These are phyloP conservation scores for Tylopilus subfusipes DNA, from an alignment of 768 basidiomycete genomes.

Conservation along the genomic window DNA sequence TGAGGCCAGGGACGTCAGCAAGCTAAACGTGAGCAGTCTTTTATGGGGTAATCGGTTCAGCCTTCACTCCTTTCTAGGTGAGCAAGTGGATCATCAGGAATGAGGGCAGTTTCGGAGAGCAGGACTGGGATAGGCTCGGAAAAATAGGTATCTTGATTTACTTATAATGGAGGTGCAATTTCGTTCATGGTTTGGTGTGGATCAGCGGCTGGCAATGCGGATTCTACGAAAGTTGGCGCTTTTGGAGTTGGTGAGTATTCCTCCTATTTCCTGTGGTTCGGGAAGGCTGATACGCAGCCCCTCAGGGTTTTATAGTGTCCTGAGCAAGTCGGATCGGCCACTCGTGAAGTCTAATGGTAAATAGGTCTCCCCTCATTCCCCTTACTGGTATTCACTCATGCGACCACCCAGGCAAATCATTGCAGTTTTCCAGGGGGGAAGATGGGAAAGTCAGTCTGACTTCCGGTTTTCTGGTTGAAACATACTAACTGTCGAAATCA, in stretches of 20 bases:
- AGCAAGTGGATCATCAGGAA: constrained; percentile 15
- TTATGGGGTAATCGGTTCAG: not conserved
- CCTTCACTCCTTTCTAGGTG: constrained; percentile 1
- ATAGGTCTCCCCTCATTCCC: not conserved
- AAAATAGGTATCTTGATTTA: constrained; percentile 8
- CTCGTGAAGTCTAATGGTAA: constrained; percentile 10
- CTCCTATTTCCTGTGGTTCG: not conserved
- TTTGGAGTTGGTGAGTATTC: constrained; percentile 14
- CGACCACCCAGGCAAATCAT: constrained; percentile 8
- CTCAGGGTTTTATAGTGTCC: constrained; percentile 17
- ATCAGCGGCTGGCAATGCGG: constrained; percentile 10
- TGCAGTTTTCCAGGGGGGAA: constrained; percentile 7
- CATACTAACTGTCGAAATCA: not conserved
- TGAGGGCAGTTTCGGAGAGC: constrained; percentile 1
- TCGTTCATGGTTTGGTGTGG: not conserved
- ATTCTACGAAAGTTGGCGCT: constrained; percentile 13
- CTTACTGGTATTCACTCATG: not conserved
- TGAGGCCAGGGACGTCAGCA: not conserved
- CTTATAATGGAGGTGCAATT: no score
- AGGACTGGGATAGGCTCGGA: no score
- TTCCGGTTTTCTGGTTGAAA: not conserved
- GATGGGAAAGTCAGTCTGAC: constrained; percentile 10
- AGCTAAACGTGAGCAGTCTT: not conserved
- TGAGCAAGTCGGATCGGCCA: constrained; percentile 15
- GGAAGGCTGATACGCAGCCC: not conserved